phyloP scores from a whole-genome alignment of 1,139 yeast genomes.

The Taphrina communis region DNA sequence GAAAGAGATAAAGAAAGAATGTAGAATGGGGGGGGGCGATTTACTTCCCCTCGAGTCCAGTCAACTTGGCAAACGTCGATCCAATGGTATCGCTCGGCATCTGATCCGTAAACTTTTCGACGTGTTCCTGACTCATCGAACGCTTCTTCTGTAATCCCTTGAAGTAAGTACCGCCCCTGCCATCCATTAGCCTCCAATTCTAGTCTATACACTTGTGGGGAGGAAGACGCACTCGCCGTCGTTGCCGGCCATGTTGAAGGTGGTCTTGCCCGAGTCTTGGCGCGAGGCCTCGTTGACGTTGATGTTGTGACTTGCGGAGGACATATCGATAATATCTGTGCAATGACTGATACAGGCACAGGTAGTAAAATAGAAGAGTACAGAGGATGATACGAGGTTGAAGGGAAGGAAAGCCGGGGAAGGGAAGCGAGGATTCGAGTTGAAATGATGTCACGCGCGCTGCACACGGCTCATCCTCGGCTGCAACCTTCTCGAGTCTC shows the following conservation, averaged over 20 bases:
- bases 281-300: conserved; percentile 40
- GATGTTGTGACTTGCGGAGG: conserved; percentile 38
- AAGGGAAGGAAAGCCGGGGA: no score
- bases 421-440: no score
- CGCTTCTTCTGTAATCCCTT: conserved; percentile 38
- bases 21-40: no score
- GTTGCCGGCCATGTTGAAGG: conserved; percentile 27
- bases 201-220: not conserved
- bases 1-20: no score
- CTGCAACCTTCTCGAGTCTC: no score
- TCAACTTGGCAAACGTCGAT: conserved; percentile 37
- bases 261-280: conserved; percentile 20
- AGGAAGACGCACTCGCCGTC: conserved; percentile 24
- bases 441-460: no score
- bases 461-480: no score
- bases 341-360: no score
- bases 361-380: no score
- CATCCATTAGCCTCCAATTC: not conserved
- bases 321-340: not conserved
- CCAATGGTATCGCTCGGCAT: conserved; percentile 29
- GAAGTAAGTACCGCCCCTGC: conserved; percentile 33
- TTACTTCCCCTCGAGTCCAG: conserved; percentile 33
- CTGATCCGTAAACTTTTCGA: conserved; percentile 37
- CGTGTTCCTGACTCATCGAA: conserved; percentile 32
- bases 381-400: no score